Base-by-base conservation (phyloP, 257 asterid genomes). In the Craterostigma plantagineum region DNA sequence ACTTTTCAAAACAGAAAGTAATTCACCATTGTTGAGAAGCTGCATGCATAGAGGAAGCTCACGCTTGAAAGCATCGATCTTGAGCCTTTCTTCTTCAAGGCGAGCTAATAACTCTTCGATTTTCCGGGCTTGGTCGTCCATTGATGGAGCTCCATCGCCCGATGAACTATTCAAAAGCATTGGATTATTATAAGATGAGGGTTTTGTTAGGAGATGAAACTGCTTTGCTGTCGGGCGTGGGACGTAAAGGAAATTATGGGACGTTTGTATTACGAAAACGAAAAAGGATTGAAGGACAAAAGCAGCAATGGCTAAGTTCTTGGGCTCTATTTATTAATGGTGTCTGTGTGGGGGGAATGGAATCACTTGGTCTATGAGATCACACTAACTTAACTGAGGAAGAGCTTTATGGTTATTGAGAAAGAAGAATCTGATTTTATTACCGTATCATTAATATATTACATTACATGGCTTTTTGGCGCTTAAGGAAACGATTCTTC, bases 31-130 rank as follows among this genome's bases (percentile, higher is more conserved):
- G 43, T 65, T 63, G 46, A 90, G 87, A 42, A 90, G 92, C 51
- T 90, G 95, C 87, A 83, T 90, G 67, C 95, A 83, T 33, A 90
- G 95, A 7, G 98, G 99, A 43, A 90, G 99, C 57, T 90, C 99
- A 2, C 95, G 83, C 54, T 90, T 90, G 79, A 90, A 90, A 4
- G 95, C 99, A 30, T 90, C 95, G 35, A 90, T 90, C 81, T 90
- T 90, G 65, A 72, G 79, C 33, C 81, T 49, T 64, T 90, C 99
- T 54, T 83, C 95, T 68, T 90, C 99, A 1, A 90, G 82, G 10
- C 76, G 70, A 38, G 75, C 62, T 4, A 90, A 56, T n/a, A 90
- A 79, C 8, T 90, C 94, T 56, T 90, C 81, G 10, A 90, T 83
- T 50, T 75, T 90, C 33, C 68, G 73, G 0, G 77, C 63, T 37